phyloP scores from a whole-genome alignment of 2,329 filamentous ascomycete species.

The Xylariaceae sp. region DNA sequence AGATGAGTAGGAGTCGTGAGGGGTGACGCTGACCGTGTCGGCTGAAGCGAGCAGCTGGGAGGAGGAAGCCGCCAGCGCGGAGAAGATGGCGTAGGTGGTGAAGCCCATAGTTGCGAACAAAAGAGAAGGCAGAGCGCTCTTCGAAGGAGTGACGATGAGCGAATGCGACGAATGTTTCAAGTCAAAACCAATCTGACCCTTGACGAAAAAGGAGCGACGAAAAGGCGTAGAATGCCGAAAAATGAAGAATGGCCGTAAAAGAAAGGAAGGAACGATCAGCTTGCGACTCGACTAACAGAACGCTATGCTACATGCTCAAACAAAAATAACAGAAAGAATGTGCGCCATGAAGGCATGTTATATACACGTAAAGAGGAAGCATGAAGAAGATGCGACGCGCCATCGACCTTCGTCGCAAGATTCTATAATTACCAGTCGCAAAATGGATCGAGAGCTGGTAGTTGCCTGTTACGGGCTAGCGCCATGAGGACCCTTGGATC shows the following conservation, averaged over 20 bases:
- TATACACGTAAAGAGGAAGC: not conserved
- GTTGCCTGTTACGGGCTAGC: not conserved
- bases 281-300: not conserved
- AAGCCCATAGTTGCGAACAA: conserved; percentile 6
- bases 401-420: no score
- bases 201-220: conserved; percentile 20
- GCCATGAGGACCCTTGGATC: not conserved
- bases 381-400: no score
- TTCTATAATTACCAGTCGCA: no score
- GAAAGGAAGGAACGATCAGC: not conserved
- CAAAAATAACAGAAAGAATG: not conserved
- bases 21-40: conserved; percentile 47
- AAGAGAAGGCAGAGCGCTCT: not conserved
- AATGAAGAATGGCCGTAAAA: not conserved
- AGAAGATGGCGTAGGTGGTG: conserved; percentile 10
- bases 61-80: conserved; percentile 5
- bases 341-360: not conserved
- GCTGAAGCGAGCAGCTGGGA: not conserved
- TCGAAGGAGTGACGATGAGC: not conserved
- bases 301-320: not conserved
- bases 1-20: conserved; percentile 52
- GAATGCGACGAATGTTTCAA: not conserved
- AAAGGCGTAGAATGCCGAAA: no score
- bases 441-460: no score
- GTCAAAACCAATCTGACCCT: conserved; percentile 16